Evolutionary conservation across 192 early-diverging fungal genomes (phyloP).

Genomic region (Podila horticola): DNA sequence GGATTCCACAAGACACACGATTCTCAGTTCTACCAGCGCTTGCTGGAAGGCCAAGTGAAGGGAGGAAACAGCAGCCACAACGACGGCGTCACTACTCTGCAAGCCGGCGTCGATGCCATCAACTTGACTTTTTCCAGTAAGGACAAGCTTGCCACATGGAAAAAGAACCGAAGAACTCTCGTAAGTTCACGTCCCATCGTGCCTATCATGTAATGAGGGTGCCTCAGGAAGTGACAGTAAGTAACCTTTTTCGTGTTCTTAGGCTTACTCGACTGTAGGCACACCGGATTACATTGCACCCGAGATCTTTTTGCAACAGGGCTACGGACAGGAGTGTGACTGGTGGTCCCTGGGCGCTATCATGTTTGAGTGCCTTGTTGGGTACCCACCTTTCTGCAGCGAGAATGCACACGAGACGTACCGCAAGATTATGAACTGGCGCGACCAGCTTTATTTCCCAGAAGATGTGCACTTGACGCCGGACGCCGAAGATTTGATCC

Average conservation of each 20-base stretch:
- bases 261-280: conserved; percentile 97
- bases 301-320: conserved; percentile 94
- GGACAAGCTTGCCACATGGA: conserved; percentile 98
- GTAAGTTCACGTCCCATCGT: conserved; percentile 38
- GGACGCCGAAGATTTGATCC: conserved; percentile 93
- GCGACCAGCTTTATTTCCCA: conserved; percentile 89
- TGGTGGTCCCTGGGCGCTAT: conserved; percentile 99
- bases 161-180: conserved; percentile 92
- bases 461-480: conserved; percentile 91
- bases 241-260: neutral
- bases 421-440: conserved; percentile 98
- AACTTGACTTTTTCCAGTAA: conserved; percentile 93
- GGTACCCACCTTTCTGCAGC: conserved; percentile 99
- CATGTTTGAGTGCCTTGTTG: conserved; percentile 99
- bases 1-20: conserved; percentile 99
- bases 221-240: no score
- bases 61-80: conserved; percentile 51
- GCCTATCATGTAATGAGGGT: neutral
- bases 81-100: conserved; percentile 44
- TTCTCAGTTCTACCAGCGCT: conserved; percentile 91
- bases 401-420: conserved; percentile 97
- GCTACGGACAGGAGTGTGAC: conserved; percentile 98
- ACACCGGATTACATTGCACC: conserved; percentile 97
- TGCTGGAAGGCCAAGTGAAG: conserved; percentile 75
- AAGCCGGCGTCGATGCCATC: conserved; percentile 77